Evolutionary conservation across 2,329 filamentous ascomycete species (phyloP).

Genomic region (Ophiostoma sp.): DNA sequence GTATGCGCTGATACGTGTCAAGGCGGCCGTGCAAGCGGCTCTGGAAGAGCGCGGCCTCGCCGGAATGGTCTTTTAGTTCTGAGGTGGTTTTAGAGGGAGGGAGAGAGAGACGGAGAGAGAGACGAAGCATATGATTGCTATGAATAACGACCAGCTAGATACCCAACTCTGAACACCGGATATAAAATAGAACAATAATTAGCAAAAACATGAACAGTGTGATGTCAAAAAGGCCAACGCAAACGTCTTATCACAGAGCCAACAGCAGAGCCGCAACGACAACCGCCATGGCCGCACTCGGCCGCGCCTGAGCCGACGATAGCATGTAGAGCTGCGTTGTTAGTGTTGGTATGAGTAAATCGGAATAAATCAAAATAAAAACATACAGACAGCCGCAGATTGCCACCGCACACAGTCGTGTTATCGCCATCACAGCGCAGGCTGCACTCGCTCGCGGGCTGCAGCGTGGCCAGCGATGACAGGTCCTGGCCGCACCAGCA

Average conservation of each 20-base stretch:
- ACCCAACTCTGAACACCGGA: conserved; percentile 12
- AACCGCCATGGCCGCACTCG: background rate
- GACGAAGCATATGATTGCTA: background rate
- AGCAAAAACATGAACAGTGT: background rate
- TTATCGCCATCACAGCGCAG: conserved; percentile 51
- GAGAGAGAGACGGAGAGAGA: background rate
- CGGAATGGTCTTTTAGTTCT: conserved; percentile 42
- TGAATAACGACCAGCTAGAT: background rate
- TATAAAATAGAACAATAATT: background rate
- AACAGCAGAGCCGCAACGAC: conserved; percentile 10
- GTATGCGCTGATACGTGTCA: conserved; percentile 41
- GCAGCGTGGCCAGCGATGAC: conserved; percentile 42
- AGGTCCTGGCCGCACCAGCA: conserved; percentile 55
- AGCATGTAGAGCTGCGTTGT: conserved; percentile 26
- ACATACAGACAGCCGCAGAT: conserved; percentile 44
- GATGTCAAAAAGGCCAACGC: too few relatives aligned
- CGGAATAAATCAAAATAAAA: background rate
- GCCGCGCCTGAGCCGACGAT: conserved; percentile 7
- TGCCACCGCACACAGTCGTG: conserved; percentile 50
- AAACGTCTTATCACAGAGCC: background rate
- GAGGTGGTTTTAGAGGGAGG: too few relatives aligned
- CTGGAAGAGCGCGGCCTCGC: conserved; percentile 53
- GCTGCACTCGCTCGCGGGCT: conserved; percentile 46
- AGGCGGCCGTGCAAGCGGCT: conserved; percentile 50
- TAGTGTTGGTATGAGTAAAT: background rate